Conservation (phyloP, 805 yeast species). For the Maudiozyma turicensis region DNA sequence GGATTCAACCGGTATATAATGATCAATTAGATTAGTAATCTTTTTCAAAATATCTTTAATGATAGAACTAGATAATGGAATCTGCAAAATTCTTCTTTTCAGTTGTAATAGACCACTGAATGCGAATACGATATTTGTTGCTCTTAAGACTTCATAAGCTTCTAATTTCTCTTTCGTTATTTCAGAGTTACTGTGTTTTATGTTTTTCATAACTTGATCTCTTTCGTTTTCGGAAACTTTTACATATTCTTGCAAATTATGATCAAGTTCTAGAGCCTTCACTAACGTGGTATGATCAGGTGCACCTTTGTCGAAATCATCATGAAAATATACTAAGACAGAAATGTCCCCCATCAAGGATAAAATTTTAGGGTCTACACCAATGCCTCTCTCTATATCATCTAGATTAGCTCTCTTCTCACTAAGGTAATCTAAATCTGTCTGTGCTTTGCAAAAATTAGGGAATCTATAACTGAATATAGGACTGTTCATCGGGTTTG, state of each 20-base stretch:
- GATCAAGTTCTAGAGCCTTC: conserved; percentile 33
- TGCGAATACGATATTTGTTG: conserved; percentile 44
- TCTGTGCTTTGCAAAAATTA: not conserved
- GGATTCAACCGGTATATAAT: conserved; percentile 5
- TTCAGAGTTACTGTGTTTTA: not conserved
- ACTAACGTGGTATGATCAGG: conserved; percentile 2
- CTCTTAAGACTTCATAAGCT: conserved; percentile 27
- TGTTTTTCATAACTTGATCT: conserved; percentile 7
- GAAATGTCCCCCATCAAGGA: conserved; percentile 47
- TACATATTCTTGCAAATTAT: conserved; percentile 21
- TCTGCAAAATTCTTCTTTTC: conserved; percentile 45
- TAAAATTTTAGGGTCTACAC: conserved; percentile 55
- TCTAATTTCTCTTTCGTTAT: conserved; percentile 10
- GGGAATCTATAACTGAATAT: conserved; percentile 1
- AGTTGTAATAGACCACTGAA: conserved; percentile 47
- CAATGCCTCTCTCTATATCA: conserved; percentile 53
- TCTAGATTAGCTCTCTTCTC: conserved; percentile 20
- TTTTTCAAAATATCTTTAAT: conserved; percentile 33
- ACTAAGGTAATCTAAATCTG: not conserved
- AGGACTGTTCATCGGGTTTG: not conserved
- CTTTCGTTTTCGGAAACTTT: conserved; percentile 18
- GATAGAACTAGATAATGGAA: conserved; percentile 38
- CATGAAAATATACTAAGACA: conserved; percentile 29
- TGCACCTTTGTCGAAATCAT: conserved; percentile 1
- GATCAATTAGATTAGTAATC: conserved; percentile 9